Conservation (phyloP, 2,329 filamentous ascomycete genomes). For the Paraphaeosphaeria minitans region DNA sequence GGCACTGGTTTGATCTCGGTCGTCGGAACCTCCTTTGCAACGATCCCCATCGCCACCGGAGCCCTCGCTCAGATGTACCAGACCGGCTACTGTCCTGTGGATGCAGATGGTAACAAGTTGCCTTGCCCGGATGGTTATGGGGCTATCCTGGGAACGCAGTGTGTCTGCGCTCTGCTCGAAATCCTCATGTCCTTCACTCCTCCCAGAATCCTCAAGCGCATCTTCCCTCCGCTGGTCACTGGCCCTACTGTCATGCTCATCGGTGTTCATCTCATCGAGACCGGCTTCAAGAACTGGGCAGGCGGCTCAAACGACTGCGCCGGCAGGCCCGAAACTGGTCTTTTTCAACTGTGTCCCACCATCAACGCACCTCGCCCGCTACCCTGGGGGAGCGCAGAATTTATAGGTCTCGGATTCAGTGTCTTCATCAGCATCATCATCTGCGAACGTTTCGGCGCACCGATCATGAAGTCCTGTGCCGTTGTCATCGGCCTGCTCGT, state of each 20-base stretch:
- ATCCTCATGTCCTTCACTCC: constrained; percentile 76
- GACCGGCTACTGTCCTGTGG: constrained; percentile 69
- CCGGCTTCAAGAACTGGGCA: constrained; percentile 78
- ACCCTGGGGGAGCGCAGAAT: constrained; percentile 78
- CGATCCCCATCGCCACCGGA: constrained; percentile 74
- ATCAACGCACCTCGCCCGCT: constrained; percentile 72
- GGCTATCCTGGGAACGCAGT: constrained; percentile 70
- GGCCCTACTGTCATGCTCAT: constrained; percentile 73
- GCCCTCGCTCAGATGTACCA: constrained; percentile 78
- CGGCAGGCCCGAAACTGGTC: constrained; percentile 53
- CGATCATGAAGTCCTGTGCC: constrained; percentile 81
- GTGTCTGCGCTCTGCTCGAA: constrained; percentile 62
- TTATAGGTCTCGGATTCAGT: constrained; percentile 77
- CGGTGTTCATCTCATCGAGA: constrained; percentile 72
- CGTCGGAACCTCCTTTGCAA: constrained; percentile 77
- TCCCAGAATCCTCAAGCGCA: constrained; percentile 68
- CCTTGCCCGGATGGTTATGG: constrained; percentile 80
- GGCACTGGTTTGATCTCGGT: constrained; percentile 80
- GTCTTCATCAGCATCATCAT: constrained; percentile 81
- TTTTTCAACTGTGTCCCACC: constrained; percentile 65
- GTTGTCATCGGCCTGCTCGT: constrained; percentile 76
- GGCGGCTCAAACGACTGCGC: constrained; percentile 69
- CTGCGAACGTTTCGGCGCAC: constrained; percentile 79
- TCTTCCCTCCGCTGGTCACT: constrained; percentile 79
- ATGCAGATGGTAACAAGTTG: constrained; percentile 66